These are phyloP conservation scores for Populus ilicifolia DNA, from an alignment of 345 rosid species.

Conservation along the genomic window DNA sequence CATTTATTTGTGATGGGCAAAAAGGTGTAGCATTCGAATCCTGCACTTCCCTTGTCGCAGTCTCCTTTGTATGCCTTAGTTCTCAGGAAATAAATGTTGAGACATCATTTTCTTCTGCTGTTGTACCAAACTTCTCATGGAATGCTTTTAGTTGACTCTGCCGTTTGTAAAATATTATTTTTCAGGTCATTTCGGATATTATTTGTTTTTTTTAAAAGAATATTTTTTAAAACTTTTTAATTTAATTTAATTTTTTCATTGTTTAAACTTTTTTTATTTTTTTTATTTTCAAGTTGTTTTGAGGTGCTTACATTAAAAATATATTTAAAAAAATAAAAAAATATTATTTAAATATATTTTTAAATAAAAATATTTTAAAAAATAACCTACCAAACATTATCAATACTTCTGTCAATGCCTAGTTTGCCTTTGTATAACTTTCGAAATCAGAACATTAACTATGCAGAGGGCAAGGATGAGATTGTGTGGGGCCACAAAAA, in stretches of 20 bases:
- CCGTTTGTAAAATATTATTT: not conserved
- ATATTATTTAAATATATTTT: too few species aligned
- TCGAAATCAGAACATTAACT: not conserved
- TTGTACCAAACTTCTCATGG: slow-evolving; percentile 12
- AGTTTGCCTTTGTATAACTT: not conserved
- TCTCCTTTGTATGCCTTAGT: slow-evolving; percentile 26
- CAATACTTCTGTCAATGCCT: not conserved
- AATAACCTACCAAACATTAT: too few species aligned
- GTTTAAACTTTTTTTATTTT: too few species aligned
- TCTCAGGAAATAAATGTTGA: slow-evolving; percentile 29
- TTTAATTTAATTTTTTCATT: too few species aligned
- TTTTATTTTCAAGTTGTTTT: too few species aligned
- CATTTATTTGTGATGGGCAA: not conserved
- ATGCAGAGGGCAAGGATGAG: too few species aligned
- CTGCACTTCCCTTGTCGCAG: slow-evolving; percentile 17
- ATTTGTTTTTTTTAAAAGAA: too few species aligned
- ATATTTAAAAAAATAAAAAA: too few species aligned
- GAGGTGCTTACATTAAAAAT: too few species aligned
- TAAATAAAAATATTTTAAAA: too few species aligned
- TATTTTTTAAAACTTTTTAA: rapidly evolving
- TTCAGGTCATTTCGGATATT: not conserved
- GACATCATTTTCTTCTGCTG: slow-evolving; percentile 30
- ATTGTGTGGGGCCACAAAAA: too few species aligned
- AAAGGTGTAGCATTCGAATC: not conserved
- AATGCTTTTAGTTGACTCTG: slow-evolving; percentile 7